Percentiles rank a stretch among this genome's conserved stretches.
Evolutionary conservation across 2,329 filamentous ascomycete genomes (phyloP).

Genomic region (Sarocladium strictum): DNA sequence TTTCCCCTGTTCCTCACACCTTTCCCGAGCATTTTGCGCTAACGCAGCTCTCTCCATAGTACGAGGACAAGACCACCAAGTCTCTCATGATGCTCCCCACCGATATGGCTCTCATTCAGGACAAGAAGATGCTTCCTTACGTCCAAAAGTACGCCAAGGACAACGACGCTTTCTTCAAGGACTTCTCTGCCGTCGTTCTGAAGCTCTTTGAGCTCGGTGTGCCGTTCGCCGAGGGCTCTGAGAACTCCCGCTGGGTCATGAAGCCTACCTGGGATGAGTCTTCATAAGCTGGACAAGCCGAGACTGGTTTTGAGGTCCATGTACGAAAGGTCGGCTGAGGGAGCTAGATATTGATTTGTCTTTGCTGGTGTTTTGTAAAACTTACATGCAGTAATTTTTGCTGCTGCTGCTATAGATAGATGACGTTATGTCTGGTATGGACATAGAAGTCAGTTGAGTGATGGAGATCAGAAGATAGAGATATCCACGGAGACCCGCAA

Average conservation of each 20-base stretch:
- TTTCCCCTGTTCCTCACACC: conserved; percentile 43
- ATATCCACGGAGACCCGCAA: background rate
- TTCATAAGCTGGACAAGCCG: conserved; percentile 13
- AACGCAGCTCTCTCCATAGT: conserved; percentile 38
- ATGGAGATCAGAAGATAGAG: background rate
- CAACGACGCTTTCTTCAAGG: conserved; percentile 86
- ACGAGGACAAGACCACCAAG: conserved; percentile 82
- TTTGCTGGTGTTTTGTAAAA: background rate
- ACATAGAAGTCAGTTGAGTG: background rate
- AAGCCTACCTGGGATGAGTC: conserved; percentile 45
- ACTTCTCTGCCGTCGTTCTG: conserved; percentile 72
- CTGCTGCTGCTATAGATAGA: background rate
- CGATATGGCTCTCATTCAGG: conserved; percentile 80
- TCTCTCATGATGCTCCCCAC: conserved; percentile 95
- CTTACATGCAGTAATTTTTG: background rate
- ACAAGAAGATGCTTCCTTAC: conserved; percentile 76
- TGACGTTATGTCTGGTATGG: background rate
- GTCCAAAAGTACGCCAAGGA: conserved; percentile 89
- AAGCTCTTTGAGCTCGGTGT: conserved; percentile 94
- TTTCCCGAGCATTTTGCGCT: too few species aligned
- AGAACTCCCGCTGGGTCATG: conserved; percentile 54
- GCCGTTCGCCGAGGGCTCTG: conserved; percentile 64
- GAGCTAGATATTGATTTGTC: background rate
- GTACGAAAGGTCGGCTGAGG: conserved; percentile 11
- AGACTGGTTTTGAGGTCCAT: background rate